Evolutionary conservation across 2,329 filamentous ascomycete genomes (phyloP).

Genomic region (Neofusicoccum umdonicola): DNA sequence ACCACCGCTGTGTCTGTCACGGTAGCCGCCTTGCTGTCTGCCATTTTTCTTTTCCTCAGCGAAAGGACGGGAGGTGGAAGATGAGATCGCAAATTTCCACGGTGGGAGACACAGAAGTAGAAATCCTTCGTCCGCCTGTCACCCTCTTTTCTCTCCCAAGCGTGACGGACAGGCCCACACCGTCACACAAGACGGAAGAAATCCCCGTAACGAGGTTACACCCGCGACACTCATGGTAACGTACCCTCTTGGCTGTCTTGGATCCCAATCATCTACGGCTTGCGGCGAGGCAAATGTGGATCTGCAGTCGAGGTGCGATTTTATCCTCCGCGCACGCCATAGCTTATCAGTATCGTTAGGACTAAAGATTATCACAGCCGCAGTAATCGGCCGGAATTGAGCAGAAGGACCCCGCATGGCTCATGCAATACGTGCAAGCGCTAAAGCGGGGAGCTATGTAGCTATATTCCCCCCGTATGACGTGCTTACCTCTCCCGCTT

Average conservation of each 20-base stretch:
- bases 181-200: background rate
- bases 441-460: slow-evolving; percentile 11
- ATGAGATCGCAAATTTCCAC: background rate
- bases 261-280: background rate
- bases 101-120: background rate
- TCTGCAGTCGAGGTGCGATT: background rate
- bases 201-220: background rate
- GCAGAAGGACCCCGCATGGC: background rate
- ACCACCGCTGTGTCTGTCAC: background rate
- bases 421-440: background rate
- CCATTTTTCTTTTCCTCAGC: background rate
- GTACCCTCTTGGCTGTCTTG: background rate
- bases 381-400: background rate
- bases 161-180: background rate
- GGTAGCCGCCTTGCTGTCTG: background rate
- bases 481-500: slow-evolving; percentile 7
- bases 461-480: slow-evolving; percentile 7
- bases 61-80: background rate
- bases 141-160: background rate
- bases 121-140: background rate
- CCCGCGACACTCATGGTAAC: background rate
- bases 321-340: background rate
- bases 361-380: no score
- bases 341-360: background rate
- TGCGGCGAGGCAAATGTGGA: background rate